Percentiles rank a stretch among this genome's conserved stretches.
Evolutionary conservation across 495 filamentous ascomycete species (phyloP).

Genomic region (Articulospora tetracladia): DNA sequence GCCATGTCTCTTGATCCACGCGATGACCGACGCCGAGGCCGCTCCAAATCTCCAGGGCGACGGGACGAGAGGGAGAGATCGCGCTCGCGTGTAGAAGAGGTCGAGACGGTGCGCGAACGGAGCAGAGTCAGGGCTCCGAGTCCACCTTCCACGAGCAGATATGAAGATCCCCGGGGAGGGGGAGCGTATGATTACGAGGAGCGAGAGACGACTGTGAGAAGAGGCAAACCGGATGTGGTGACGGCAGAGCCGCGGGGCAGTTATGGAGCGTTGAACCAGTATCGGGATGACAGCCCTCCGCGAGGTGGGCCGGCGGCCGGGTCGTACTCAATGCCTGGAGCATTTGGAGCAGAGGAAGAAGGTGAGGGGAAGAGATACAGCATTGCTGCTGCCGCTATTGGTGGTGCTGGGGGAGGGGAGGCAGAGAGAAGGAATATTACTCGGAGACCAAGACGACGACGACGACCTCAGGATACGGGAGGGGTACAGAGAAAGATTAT

Average conservation of each 20-base stretch:
- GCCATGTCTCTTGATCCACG: constrained; percentile 27
- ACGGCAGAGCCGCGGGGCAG: constrained; percentile 14
- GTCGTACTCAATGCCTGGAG: constrained; percentile 15
- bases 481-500: not conserved
- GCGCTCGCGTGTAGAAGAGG: constrained; percentile 10
- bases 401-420: not conserved
- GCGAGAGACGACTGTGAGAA: constrained; percentile 4
- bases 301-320: not conserved
- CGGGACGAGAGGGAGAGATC: constrained; percentile 12
- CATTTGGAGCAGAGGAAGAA: constrained; percentile 11
- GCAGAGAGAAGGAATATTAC: constrained; percentile 23
- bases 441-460: constrained; percentile 3
- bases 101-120: constrained; percentile 8
- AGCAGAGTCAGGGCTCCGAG: not conserved
- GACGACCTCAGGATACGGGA: not conserved
- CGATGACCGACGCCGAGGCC: constrained; percentile 10
- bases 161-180: constrained; percentile 7
- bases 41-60: constrained; percentile 27
- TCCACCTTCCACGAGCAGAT: constrained; percentile 9
- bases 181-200: constrained; percentile 24
- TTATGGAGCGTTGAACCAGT: not conserved
- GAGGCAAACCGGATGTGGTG: constrained; percentile 10
- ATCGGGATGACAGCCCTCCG: constrained; percentile 2
- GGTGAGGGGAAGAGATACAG: constrained; percentile 12
- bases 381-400: not conserved